Evolutionary conservation across 176 grass and related monocot genomes (phyloP).

Genomic region (Calamus simplicifolius): DNA sequence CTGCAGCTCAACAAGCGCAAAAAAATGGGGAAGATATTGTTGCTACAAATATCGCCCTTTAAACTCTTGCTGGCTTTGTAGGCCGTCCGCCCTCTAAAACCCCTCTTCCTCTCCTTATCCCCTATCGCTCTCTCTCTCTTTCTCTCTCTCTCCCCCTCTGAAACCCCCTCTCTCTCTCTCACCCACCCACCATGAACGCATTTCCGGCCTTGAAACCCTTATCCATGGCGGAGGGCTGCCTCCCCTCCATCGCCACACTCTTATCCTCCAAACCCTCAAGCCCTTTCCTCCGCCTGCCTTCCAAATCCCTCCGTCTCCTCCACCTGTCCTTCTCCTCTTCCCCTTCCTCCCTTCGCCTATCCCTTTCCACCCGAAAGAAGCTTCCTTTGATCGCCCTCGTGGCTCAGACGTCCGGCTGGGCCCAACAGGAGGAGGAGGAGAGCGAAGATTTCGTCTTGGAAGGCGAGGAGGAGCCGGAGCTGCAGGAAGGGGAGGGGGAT

Average conservation of each 20-base stretch:
- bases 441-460: neutral
- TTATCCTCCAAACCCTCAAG: conserved; percentile 14
- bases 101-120: neutral
- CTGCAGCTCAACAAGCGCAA: too few species aligned
- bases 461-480: conserved; percentile 4
- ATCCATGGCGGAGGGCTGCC: conserved; percentile 11
- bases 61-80: too few species aligned
- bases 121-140: neutral
- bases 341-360: conserved; percentile 25
- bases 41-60: too few species aligned
- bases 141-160: too few species aligned
- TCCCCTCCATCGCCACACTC: neutral
- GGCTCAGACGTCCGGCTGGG: conserved; percentile 36
- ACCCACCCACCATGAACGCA: neutral
- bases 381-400: conserved; percentile 18
- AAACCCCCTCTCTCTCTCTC: neutral
- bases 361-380: conserved; percentile 22
- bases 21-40: too few species aligned
- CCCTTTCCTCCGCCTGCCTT: conserved; percentile 11
- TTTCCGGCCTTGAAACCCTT: neutral
- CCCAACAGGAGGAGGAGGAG: conserved; percentile 24
- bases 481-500: conserved; percentile 25
- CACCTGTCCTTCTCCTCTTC: conserved; percentile 32
- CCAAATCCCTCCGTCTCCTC: neutral
- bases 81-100: too few species aligned